Evolutionary conservation across 2,329 filamentous ascomycete species (phyloP).

Genomic region (Zasmidium citrigriseum): DNA sequence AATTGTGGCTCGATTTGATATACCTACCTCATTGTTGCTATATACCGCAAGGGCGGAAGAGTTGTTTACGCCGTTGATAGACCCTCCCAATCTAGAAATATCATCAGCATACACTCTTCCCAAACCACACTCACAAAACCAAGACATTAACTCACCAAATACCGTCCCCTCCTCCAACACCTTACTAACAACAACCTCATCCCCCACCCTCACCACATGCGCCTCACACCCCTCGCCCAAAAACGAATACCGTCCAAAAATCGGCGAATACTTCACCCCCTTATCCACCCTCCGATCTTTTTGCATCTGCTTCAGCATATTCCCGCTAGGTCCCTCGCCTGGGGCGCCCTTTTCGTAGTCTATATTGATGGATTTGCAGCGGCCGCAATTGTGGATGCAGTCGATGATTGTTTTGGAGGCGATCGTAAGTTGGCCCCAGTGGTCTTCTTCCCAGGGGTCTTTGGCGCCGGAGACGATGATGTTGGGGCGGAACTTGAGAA

Average conservation of each 20-base stretch:
- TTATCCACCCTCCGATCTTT: conserved; percentile 47
- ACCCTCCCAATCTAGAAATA: conserved; percentile 27
- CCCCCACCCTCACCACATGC: conserved; percentile 40
- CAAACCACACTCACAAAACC: not conserved
- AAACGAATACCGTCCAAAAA: conserved; percentile 52
- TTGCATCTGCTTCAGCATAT: conserved; percentile 48
- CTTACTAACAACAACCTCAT: conserved; percentile 44
- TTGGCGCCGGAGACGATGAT: conserved; percentile 45
- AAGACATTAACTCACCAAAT: conserved; percentile 42
- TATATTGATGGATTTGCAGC: conserved; percentile 50
- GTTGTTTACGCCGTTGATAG: conserved; percentile 15
- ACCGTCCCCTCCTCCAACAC: conserved; percentile 42
- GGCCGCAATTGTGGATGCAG: conserved; percentile 48
- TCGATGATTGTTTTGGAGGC: conserved; percentile 31
- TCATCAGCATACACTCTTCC: conserved; percentile 7
- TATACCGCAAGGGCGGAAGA: not conserved
- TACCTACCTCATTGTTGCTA: conserved; percentile 1
- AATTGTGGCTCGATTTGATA: not conserved
- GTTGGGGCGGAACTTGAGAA: conserved; percentile 51
- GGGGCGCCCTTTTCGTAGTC: conserved; percentile 48
- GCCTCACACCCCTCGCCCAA: conserved; percentile 35
- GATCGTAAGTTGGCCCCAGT: conserved; percentile 44
- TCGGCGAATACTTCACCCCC: conserved; percentile 48
- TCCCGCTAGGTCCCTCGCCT: conserved; percentile 38
- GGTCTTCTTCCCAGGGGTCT: conserved; percentile 48